Conservation (phyloP, 2,329 filamentous ascomycete genomes). For the Coniochaeta sp. region DNA sequence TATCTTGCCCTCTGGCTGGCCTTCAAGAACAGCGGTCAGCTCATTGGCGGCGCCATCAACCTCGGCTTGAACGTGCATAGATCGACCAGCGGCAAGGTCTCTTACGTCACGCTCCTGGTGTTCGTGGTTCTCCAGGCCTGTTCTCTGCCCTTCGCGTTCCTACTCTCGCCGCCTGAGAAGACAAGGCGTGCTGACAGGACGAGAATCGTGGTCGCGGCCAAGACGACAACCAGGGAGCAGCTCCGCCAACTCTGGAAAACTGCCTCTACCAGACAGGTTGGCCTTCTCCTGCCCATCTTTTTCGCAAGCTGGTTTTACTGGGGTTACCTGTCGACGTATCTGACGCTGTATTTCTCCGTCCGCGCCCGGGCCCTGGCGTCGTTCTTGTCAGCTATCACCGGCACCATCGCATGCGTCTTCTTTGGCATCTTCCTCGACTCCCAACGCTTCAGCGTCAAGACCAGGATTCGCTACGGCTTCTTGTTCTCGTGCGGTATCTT, state of each 20-base stretch:
- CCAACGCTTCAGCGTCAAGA: slow-evolving; percentile 10
- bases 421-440: slow-evolving; percentile 17
- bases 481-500: slow-evolving; percentile 14
- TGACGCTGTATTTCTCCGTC: slow-evolving; percentile 34
- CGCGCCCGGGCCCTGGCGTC: slow-evolving; percentile 28
- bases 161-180: slow-evolving; percentile 35
- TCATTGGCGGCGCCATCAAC: slow-evolving; percentile 43
- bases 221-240: slow-evolving; percentile 14
- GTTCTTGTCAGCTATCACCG: slow-evolving; percentile 27
- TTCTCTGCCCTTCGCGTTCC: slow-evolving; percentile 34
- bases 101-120: slow-evolving; percentile 31
- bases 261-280: slow-evolving; percentile 23
- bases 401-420: slow-evolving; percentile 20
- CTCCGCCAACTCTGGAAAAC: slow-evolving; percentile 23
- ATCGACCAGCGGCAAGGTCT: slow-evolving; percentile 42
- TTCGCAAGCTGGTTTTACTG: slow-evolving; percentile 26
- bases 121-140: slow-evolving; percentile 38
- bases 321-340: slow-evolving; percentile 32
- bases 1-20: slow-evolving; percentile 46
- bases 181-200: slow-evolving; percentile 35
- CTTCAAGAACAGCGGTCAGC: slow-evolving; percentile 32
- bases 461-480: slow-evolving; percentile 12
- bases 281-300: slow-evolving; percentile 25
- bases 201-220: slow-evolving; percentile 19
- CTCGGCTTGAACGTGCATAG: slow-evolving; percentile 36